phyloP scores from a whole-genome alignment of 1,139 yeast species.

The Eremothecium sinecaudum region DNA sequence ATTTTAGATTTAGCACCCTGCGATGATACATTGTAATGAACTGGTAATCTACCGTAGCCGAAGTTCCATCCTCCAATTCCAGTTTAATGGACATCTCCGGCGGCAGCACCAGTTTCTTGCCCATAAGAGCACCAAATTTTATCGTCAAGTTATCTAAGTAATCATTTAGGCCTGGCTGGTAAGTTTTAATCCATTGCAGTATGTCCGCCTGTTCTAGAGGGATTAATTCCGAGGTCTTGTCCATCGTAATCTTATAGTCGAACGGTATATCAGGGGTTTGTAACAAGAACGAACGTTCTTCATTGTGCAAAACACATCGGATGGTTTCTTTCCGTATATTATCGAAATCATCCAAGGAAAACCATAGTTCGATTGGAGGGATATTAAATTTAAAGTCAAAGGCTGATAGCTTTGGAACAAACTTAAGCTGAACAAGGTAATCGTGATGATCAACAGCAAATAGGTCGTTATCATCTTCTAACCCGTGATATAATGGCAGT shows the following conservation, averaged over 20 bases:
- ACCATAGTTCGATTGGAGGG: constrained; percentile 51
- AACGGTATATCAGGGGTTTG: constrained; percentile 22
- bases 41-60: constrained; percentile 34
- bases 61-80: constrained; percentile 25
- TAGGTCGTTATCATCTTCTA: constrained; percentile 14
- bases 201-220: constrained; percentile 2
- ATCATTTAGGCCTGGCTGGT: constrained; percentile 42
- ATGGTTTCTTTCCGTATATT: constrained; percentile 36
- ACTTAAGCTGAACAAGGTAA: constrained; percentile 41
- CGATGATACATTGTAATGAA: constrained; percentile 38
- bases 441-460: constrained; percentile 32
- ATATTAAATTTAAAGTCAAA: constrained; percentile 25
- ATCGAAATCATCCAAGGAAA: constrained; percentile 38
- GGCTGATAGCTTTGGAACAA: constrained; percentile 34
- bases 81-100: constrained; percentile 34
- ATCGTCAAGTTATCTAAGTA: constrained; percentile 33
- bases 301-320: constrained; percentile 19
- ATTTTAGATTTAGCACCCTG: constrained; percentile 38
- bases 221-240: constrained; percentile 9
- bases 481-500: constrained; percentile 22
- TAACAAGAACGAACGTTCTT: constrained; percentile 16
- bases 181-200: constrained; percentile 13
- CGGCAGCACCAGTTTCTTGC: constrained; percentile 32
- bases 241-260: constrained; percentile 21
- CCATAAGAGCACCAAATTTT: constrained; percentile 35